Base-by-base conservation (phyloP, 2,329 filamentous ascomycete species). In the Xylariaceae sp. region DNA sequence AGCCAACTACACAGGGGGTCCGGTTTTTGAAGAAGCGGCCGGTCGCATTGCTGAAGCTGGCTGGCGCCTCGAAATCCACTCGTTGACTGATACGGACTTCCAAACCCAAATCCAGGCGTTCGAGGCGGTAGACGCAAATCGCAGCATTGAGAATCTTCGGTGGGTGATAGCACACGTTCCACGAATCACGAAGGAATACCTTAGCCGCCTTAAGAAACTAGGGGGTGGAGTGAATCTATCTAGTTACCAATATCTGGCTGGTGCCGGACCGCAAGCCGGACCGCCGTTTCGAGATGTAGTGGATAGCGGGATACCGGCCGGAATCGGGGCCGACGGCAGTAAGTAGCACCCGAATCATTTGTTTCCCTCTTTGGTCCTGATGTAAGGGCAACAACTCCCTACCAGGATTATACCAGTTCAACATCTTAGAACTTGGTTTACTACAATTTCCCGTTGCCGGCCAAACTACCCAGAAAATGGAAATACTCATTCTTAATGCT, bases 81-180 rank as follows among this genome's bases (percentile, higher is more conserved):
- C 67, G 3, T 56, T 70, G 4, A 64, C 61, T 0, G 53, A 20
- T 1, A 54, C 53, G 0, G 68, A 70, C 41, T 68, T 57, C 49
- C 50, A 61, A 37, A 59, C 57, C 1, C 66, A 68, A 45, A 67
- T 69, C 40, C 50, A 65, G 45, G 54, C 60, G 0, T 69, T 67
- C 44, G 68, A 70, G 48, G 47, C 49, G 0, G 50, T 68, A 20
- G 46, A 68, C 45, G 53, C 56, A 3, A 51, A 50, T 42, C 48
- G 37, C 18, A 56, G 51, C 32, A 60, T 70, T 52, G 44, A 40
- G 7, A 56, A 54, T 9, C 52, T 70, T 18, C 59, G 67, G 20
- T 70, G 68, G 68, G 67, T 69, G 0, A 52, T 70, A 18, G 68
- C 68, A 0, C 67, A 70, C 49, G 66, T 70, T 3, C 68, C 67